Percentiles rank a stretch among this genome's conserved stretches.
Evolutionary conservation across 2,329 filamentous ascomycete genomes (phyloP).

Genomic region (Ceratocystis alfenasii): DNA sequence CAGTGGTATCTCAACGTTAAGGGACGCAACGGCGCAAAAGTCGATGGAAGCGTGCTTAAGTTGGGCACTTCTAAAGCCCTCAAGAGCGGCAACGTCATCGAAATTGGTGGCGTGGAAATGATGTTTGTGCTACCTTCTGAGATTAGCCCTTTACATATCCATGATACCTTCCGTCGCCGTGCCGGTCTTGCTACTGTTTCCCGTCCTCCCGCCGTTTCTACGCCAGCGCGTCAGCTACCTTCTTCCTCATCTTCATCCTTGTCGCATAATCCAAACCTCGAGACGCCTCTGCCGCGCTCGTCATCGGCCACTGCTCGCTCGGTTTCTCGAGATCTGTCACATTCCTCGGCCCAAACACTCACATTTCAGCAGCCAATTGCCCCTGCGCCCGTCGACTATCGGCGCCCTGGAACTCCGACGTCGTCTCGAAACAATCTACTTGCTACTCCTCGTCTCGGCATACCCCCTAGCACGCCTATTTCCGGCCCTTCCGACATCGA

Average conservation of each 20-base stretch:
- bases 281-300: slow-evolving; percentile 18
- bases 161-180: slow-evolving; percentile 56
- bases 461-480: slow-evolving; percentile 18
- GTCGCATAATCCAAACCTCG: slow-evolving; percentile 21
- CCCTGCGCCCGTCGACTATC: slow-evolving; percentile 49
- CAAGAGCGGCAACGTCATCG: slow-evolving; percentile 78
- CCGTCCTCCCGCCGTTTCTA: slow-evolving; percentile 22
- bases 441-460: slow-evolving; percentile 17
- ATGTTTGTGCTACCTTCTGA: slow-evolving; percentile 89
- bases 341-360: slow-evolving; percentile 21
- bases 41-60: slow-evolving; percentile 61
- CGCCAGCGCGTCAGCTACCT: slow-evolving; percentile 10
- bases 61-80: slow-evolving; percentile 54
- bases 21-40: slow-evolving; percentile 79
- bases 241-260: slow-evolving; percentile 19
- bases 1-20: slow-evolving; percentile 79
- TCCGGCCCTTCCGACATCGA: slow-evolving; percentile 46
- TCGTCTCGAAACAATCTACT: slow-evolving; percentile 10
- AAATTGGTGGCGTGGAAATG: slow-evolving; percentile 91
- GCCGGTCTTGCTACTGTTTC: slow-evolving; percentile 35
- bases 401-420: slow-evolving; percentile 49
- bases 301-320: slow-evolving; percentile 18
- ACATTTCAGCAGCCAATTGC: slow-evolving; percentile 39
- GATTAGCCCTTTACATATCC: slow-evolving; percentile 52
- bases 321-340: slow-evolving; percentile 12